Conservation (phyloP, 352 stramenopile species). For the Phytopythium vexans region DNA sequence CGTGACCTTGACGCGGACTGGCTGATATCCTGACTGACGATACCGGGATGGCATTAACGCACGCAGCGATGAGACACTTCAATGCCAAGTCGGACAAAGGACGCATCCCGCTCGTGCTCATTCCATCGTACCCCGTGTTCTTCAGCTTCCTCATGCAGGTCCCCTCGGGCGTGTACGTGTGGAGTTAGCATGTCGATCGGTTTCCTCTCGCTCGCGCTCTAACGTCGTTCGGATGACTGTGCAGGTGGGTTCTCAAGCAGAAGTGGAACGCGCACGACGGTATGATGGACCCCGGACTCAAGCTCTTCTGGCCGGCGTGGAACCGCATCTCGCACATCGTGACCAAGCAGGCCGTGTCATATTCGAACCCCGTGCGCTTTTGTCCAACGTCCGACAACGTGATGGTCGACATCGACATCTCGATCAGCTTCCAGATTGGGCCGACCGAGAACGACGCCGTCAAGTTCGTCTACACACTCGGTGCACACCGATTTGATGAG, state of each 20-base stretch:
- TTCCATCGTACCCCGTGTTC: conserved; percentile 48
- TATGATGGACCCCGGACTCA: conserved; percentile 77
- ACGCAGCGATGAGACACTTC: conserved; percentile 41
- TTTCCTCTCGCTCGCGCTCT: neutral
- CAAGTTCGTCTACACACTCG: conserved; percentile 85
- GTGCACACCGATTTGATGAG: conserved; percentile 80
- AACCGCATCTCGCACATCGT: conserved; percentile 86
- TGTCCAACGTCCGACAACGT: conserved; percentile 85
- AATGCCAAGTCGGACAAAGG: conserved; percentile 50
- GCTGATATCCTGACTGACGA: neutral
- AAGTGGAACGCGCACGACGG: conserved; percentile 80
- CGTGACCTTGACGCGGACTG: neutral
- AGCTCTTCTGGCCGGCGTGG: conserved; percentile 72
- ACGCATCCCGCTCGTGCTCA: conserved; percentile 64
- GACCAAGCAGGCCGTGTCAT: conserved; percentile 83
- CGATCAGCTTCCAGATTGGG: conserved; percentile 85
- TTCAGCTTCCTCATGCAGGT: conserved; percentile 57
- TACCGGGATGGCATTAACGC: neutral
- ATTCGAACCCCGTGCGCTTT: conserved; percentile 63
- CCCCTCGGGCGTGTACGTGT: conserved; percentile 48
- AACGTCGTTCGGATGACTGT: conserved; percentile 3
- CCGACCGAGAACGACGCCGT: conserved; percentile 71
- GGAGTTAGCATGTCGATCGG: too few species aligned
- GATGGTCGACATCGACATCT: conserved; percentile 89
- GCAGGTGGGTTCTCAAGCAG: conserved; percentile 77